Evolutionary conservation across 2,329 filamentous ascomycete genomes (phyloP), one percentile per base, ranked within the genome.

Genomic region (Neonectria magnoliae): DNA sequence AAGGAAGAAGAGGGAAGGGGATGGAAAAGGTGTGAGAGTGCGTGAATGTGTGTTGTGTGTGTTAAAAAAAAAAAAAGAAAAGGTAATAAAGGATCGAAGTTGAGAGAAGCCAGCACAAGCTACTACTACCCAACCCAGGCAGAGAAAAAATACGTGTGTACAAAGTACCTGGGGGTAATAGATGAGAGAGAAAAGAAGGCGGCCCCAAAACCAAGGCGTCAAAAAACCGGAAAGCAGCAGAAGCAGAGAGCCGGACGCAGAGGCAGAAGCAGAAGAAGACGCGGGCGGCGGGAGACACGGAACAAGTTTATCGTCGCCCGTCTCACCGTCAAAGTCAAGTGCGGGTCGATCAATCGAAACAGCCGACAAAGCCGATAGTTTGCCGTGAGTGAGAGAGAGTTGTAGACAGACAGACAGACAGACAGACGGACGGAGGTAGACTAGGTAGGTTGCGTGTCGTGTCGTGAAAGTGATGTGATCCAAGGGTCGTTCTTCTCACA

Each of bases 391-490:
- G 22, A 25, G 5, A 25, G 25, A 25, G 25, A 25, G 5, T 25
- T 25, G 25, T 9, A 16, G 16, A 16, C n/a, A 16, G 5, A 14
- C 22, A 33, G 27, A 5, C 9, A 51, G 47, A 51, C 9, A 48
- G 13, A 10, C 9, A 10, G 29, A 29, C 29, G 2, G 29, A 10
- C 29, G 3, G 29, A 29, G 7, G 16, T 36, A 36, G 4, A 36
- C 33, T 14, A 36, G 33, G 33, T 36, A 36, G 33, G 33, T 16
- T 36, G 29, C 51, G 51, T 54, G 36, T 59, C 27, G 41, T 60
- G 44, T 47, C 57, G 29, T 60, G 57, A 45, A 36, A 10, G 50
- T 41, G 42, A 54, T 50, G 50, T 44, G 42, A 61, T 61, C 50
- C 38, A 44, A 55, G 55, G 44, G 5, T 55, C 22, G 29, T 59